Evolutionary conservation across 2,329 filamentous ascomycete genomes (phyloP), one percentile per base, ranked within the genome.

Genomic region (Aspergillaceae sp.): DNA sequence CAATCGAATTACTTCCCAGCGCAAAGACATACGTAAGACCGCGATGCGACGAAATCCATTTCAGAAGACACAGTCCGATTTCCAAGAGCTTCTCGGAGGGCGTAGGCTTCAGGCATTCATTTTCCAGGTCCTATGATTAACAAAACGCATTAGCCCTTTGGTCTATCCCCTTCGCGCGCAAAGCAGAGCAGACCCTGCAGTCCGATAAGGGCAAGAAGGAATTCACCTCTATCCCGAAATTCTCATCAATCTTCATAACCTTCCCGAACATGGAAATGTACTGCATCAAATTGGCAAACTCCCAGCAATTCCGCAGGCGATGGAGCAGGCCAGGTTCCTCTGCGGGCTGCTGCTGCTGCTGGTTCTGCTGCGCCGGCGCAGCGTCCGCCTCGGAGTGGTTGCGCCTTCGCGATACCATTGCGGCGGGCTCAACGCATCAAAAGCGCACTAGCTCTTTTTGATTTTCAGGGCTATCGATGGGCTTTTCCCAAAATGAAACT

Each of bases 191-290:
- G 35, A 34, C 11, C 38, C 10, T 19, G 19, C 19, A 19, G 19
- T 19, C 19, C 19, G 19, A 19, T 19, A 19, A 19, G 19, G 1
- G 19, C 19, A 19, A 19, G 19, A 19, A 19, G 19, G 19, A 19
- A 19, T 19, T 19, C 19, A 95, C 92, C 73, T 97, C 90, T 53
- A 96, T 86, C 61, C 91, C 88, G 52, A 96, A 77, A 61, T 85
- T 82, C 51, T 94, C 86, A 57, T 92, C 84, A 54, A 97, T 86
- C 71, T 94, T 96, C 64, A 94, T 83, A 38, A 83, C 83, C 59
- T 85, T 83, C 51, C 91, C 90, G 66, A 98, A 98, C 36, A 91
- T 80, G 64, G 84, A 86, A 50, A 97, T 87, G 78, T 89, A 98
- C 69, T 98, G 91, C 70, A 85, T 89, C 5, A 97, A 73, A 60